phyloP scores from a whole-genome alignment of 78 protist species.

The slime mould (Dictyostelium discoideum) region DNA sequence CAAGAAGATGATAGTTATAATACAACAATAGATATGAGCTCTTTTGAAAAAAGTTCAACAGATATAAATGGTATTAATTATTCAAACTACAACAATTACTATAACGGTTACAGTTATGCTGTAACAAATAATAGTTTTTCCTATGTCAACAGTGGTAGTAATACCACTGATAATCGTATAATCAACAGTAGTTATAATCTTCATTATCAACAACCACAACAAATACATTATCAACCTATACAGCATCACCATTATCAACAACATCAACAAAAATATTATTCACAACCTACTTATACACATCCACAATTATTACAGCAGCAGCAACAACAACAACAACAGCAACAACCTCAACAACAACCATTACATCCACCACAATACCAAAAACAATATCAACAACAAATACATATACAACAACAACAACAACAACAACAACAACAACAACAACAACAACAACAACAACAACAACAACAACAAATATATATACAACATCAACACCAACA shows the following conservation, averaged over 20 bases:
- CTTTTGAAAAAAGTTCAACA: neutral
- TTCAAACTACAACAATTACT: neutral
- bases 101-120: neutral
- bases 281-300: neutral
- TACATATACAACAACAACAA: neutral
- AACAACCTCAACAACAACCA: neutral
- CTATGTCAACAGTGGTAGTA: neutral
- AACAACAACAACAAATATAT: neutral
- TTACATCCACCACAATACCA: neutral
- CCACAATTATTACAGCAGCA: neutral
- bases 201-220: neutral
- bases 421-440: constrained; percentile 3
- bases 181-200: neutral
- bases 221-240: neutral
- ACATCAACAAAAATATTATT: neutral
- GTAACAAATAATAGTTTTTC: neutral
- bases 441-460: neutral
- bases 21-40: neutral
- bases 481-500: neutral
- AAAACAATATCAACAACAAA: neutral
- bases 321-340: neutral
- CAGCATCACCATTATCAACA: neutral
- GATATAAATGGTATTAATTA: neutral
- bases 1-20: neutral
- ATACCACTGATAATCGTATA: neutral